phyloP scores from a whole-genome alignment of 164 flowering plant species.

The Annona cherimola region DNA sequence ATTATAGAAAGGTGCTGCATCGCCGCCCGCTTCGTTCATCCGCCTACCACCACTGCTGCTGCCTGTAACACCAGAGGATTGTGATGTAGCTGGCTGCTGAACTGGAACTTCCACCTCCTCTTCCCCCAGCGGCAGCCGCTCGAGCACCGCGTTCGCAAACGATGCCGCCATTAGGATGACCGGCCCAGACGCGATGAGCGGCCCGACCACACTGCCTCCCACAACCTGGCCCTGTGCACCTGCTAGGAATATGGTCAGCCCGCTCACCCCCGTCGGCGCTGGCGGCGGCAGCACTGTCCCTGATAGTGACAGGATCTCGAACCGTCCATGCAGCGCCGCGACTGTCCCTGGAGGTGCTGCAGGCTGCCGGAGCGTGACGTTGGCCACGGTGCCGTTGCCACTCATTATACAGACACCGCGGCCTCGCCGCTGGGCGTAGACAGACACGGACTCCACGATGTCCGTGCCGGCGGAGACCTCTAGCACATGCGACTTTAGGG shows the following conservation, averaged over 20 bases:
- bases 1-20: slow-evolving; percentile 21
- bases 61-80: slow-evolving; percentile 42
- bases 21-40: slow-evolving; percentile 18
- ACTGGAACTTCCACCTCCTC: slow-evolving; percentile 8
- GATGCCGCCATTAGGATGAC: slow-evolving; percentile 28
- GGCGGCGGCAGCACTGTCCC: slow-evolving; percentile 32
- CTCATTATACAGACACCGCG: slow-evolving; percentile 24
- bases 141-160: slow-evolving; percentile 25
- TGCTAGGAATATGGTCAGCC: slow-evolving; percentile 21
- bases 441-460: slow-evolving; percentile 14
- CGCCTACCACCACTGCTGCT: slow-evolving; percentile 21
- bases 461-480: slow-evolving; percentile 26
- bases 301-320: slow-evolving; percentile 21
- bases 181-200: slow-evolving; percentile 19
- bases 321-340: slow-evolving; percentile 22
- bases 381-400: slow-evolving; percentile 20
- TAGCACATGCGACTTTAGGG: slow-evolving; percentile 26
- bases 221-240: slow-evolving; percentile 28
- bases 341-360: slow-evolving; percentile 19
- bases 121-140: slow-evolving; percentile 25
- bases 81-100: slow-evolving; percentile 30
- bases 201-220: slow-evolving; percentile 24
- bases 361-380: slow-evolving; percentile 23
- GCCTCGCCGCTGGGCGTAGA: slow-evolving; percentile 21
- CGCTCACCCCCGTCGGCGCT: slow-evolving; percentile 22